phyloP scores from a whole-genome alignment of 805 yeast genomes.

The Lipomyces anomalus region DNA sequence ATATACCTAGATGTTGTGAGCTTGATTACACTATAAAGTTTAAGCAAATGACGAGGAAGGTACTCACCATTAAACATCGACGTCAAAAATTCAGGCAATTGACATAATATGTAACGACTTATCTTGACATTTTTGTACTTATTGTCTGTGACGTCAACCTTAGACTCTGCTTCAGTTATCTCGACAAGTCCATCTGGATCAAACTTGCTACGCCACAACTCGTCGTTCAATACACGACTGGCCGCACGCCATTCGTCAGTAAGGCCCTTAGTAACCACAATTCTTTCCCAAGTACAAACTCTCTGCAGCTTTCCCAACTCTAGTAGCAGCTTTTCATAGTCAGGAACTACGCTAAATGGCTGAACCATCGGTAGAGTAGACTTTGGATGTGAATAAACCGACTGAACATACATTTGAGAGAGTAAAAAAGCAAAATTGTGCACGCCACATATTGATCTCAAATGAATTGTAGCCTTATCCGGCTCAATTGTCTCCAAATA shows the following conservation, averaged over 20 bases:
- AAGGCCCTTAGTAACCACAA: slow-evolving; percentile 12
- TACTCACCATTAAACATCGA: slow-evolving; percentile 16
- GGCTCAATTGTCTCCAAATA: slow-evolving; percentile 6
- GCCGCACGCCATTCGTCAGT: slow-evolving; percentile 24
- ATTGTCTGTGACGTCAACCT: slow-evolving; percentile 20
- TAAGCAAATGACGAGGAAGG: too few relatives aligned
- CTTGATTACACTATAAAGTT: neutral
- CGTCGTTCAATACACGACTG: slow-evolving; percentile 11
- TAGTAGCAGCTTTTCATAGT: slow-evolving; percentile 16
- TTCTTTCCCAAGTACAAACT: slow-evolving; percentile 30
- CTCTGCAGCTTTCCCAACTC: slow-evolving; percentile 28
- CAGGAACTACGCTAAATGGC: slow-evolving; percentile 15
- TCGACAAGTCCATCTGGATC: slow-evolving; percentile 12
- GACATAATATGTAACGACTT: slow-evolving; percentile 21
- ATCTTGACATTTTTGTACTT: slow-evolving; percentile 22
- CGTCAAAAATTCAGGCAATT: slow-evolving; percentile 17
- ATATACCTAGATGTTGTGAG: slow-evolving; percentile 11
- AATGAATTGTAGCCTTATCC: slow-evolving; percentile 6
- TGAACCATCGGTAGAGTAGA: slow-evolving; percentile 21
- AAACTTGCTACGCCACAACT: slow-evolving; percentile 8
- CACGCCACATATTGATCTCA: slow-evolving; percentile 13
- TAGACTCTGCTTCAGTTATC: slow-evolving; percentile 19
- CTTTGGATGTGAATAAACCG: slow-evolving; percentile 19
- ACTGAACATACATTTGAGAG: slow-evolving; percentile 18
- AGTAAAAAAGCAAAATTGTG: slow-evolving; percentile 19